phyloP scores from a whole-genome alignment of 2,329 filamentous ascomycete genomes.

The Fonsecaea multimorphosa region DNA sequence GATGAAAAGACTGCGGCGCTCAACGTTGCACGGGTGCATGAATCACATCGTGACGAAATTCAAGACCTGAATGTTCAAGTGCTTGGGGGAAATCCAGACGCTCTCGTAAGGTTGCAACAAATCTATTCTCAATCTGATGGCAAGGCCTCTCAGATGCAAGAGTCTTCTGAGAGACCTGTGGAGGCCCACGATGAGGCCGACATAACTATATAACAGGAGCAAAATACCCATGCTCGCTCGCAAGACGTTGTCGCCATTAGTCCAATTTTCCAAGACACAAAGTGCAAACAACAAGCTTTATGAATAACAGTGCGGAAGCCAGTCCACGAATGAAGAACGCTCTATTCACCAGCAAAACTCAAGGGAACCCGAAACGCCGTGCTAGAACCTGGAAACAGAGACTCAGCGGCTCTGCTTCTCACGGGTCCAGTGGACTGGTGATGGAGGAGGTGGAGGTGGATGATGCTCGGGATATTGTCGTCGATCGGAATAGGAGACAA shows the following conservation, averaged over 20 bases:
- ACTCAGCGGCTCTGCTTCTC: conserved; percentile 31
- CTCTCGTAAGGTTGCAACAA: conserved; percentile 46
- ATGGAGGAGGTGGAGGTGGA: conserved; percentile 37
- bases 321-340: conserved; percentile 12
- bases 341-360: conserved; percentile 14
- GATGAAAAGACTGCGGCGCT: conserved; percentile 45
- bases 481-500: conserved; percentile 40
- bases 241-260: conserved; percentile 9
- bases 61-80: conserved; percentile 47
- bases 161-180: neutral
- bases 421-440: conserved; percentile 37
- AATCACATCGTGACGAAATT: conserved; percentile 45
- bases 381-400: neutral
- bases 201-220: conserved; percentile 19
- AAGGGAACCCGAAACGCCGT: conserved; percentile 11
- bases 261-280: neutral
- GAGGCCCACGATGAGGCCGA: conserved; percentile 1
- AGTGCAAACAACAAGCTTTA: neutral
- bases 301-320: conserved; percentile 28
- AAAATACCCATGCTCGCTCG: conserved; percentile 16
- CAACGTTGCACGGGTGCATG: conserved; percentile 40
- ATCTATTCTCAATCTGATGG: conserved; percentile 43
- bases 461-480: conserved; percentile 33
- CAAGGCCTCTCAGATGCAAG: conserved; percentile 9
- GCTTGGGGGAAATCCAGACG: conserved; percentile 46